Evolutionary conservation across 75 land plant species (phyloP), one percentile per base, ranked within the genome.

Genomic region (Sequoia sempervirens): DNA sequence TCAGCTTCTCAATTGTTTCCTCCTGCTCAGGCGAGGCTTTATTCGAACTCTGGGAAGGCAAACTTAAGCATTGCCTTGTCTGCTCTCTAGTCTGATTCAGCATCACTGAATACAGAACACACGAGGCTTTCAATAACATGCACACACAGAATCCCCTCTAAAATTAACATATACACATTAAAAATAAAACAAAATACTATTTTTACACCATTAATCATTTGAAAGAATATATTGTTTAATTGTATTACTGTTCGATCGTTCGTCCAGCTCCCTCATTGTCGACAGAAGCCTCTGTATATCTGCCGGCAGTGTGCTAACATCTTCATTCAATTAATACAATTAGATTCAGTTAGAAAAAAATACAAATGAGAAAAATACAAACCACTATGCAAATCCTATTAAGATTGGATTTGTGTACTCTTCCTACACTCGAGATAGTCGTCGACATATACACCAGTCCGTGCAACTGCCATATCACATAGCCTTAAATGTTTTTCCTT

Each of bases 391-490:
- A 47, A n/a, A 78, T 9, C 0, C 0, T 38, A 45, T 41, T 78
- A 5, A 43, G 28, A 78, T 78, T 78, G 37, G 46, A 37, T 8
- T 41, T 78, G 2, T 70, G 73, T 23, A 32, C 32, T 26, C 36
- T 2, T n/a, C 91, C 87, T 88, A 95, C 99, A 97, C 56, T 97
- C 99, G 52, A 97, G 89, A 84, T 97, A 97, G 79, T 95, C 98
- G 75, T 97, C 99, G 64, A 97, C 98, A 88, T 81, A 95, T 2
- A 97, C 98, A 36, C 99, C 99, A 15, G 99, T 95, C 85, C 99
- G 89, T 66, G 99, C 96, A 41, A 95, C 92, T 45, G 97, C 93
- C 93, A 94, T 95, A 28, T 79, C 30, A 7, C 18, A 28, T 70
- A 37, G 28, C 34, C n/a, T 80, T 70, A 0, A 28, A 30, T 23